phyloP scores from a whole-genome alignment of 331 rosid genomes.

The Acacia pycnantha region DNA sequence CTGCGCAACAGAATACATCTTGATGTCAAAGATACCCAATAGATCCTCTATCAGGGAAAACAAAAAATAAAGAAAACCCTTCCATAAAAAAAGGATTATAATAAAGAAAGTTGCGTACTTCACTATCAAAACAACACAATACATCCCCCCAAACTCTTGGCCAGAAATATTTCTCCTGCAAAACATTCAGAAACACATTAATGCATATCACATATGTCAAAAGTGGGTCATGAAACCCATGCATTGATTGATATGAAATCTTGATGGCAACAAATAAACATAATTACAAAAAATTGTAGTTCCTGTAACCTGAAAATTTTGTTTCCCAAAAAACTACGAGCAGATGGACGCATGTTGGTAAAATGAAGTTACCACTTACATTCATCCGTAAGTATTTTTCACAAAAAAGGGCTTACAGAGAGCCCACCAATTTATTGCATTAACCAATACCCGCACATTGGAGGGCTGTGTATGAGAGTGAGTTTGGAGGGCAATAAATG shows the following conservation, averaged over 20 bases:
- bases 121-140: slow-evolving; percentile 88
- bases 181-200: slow-evolving; percentile 17
- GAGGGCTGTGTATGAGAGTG: neutral
- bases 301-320: neutral
- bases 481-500: neutral
- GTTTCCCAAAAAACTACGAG: neutral
- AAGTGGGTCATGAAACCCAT: slow-evolving; percentile 17
- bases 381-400: neutral
- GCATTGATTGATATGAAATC: slow-evolving; percentile 20
- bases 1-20: slow-evolving; percentile 43
- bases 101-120: slow-evolving; percentile 52
- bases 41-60: slow-evolving; percentile 5
- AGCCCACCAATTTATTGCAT: slow-evolving; percentile 6
- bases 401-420: neutral
- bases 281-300: neutral
- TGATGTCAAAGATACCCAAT: slow-evolving; percentile 15
- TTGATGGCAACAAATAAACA: neutral
- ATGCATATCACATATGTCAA: neutral
- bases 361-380: neutral
- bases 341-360: neutral
- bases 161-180: slow-evolving; percentile 99
- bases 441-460: neutral
- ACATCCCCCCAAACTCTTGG: slow-evolving; percentile 99
- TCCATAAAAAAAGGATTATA: neutral
- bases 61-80: neutral